Base-by-base conservation (phyloP, 2,329 filamentous ascomycete species). In the Arthrobotrys musiformis region DNA sequence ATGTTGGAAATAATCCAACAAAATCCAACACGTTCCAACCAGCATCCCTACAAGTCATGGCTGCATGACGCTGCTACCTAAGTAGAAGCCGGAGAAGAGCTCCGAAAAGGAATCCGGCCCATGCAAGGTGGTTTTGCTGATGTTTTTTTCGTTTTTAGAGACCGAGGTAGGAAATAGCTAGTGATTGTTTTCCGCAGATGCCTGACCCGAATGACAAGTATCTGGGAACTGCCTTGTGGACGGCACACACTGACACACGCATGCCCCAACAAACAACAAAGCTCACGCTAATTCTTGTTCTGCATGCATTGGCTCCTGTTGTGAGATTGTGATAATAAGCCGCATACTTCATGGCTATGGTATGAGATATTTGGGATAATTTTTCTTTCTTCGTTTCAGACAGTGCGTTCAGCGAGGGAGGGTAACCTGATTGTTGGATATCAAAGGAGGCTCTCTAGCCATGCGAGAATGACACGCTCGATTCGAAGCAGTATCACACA, bases 1-100 rank as follows among this genome's bases (percentile, higher is more conserved):
- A 44, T 70, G 54, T 33, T 70, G 44, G 40, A 73, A 67, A 52
- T 33, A 68, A 46, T 74, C 70, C 70, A 74, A 74, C 62, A 67
- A n/a, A 33, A 62, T 62, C 67, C 67, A 70, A 70, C 67, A 70
- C 56, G 19, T 63, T 28, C 44, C 24, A 54, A 62, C 30, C 4
- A 44, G 40, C 40, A 35, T 19, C n/a, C 30, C 15, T 42, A 19
- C 19, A 42, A 9, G 8, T 15, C n/a, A 30, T 11, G 30, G 28
- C 5, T 40, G 35, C 35, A 56, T 62, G 33, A 22, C 35, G 46
- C 28, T 58, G 33, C 30, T 66, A 54, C 46, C 62, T 52, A 58
- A 40, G 30, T n/a, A 66, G 61, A 54, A 40, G 22, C 15, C 11
- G 17, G 35, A 54, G 35, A n/a, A 33, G 46, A 66, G 61, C 22